Percentiles rank a stretch among this genome's conserved stretches.
These are phyloP conservation scores for Cytospora mali DNA, from an alignment of 2,329 filamentous ascomycete genomes.

Conservation along the genomic window DNA sequence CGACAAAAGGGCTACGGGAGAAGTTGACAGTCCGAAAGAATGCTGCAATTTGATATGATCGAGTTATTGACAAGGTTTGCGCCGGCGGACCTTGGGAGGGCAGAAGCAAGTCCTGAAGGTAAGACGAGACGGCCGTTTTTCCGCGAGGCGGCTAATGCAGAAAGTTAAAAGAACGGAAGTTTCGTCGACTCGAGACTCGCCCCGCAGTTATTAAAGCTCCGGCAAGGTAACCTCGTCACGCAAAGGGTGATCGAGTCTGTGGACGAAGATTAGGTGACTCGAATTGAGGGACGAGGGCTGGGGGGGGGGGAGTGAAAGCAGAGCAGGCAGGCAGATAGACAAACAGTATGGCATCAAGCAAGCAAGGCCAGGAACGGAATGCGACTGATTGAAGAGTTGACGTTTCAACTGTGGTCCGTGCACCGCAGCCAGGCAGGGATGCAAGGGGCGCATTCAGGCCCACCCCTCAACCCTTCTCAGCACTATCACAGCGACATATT, in stretches of 20 bases:
- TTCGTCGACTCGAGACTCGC: not conserved
- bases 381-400: constrained; percentile 23
- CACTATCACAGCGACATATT: constrained; percentile 1
- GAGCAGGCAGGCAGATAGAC: not conserved
- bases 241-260: not conserved
- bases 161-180: constrained; percentile 11
- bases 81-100: constrained; percentile 7
- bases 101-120: not conserved
- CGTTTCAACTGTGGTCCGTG: constrained; percentile 15
- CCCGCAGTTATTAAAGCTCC: not conserved
- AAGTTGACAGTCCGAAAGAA: not conserved
- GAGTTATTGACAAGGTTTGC: constrained; percentile 4
- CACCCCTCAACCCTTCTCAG: not conserved
- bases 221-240: not conserved
- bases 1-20: not conserved
- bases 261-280: not conserved
- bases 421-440: constrained; percentile 3
- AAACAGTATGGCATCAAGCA: not conserved
- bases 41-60: not conserved
- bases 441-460: constrained; percentile 5
- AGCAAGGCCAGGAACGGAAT: constrained; percentile 27
- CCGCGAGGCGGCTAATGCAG: not conserved
- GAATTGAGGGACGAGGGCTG: not conserved
- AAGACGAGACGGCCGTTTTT: constrained; percentile 14
- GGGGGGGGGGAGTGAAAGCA: not conserved